Evolutionary conservation across 1,284 basidiomycete species (phyloP), one percentile per base, ranked within the genome.

Genomic region (Trametes versicolor): DNA sequence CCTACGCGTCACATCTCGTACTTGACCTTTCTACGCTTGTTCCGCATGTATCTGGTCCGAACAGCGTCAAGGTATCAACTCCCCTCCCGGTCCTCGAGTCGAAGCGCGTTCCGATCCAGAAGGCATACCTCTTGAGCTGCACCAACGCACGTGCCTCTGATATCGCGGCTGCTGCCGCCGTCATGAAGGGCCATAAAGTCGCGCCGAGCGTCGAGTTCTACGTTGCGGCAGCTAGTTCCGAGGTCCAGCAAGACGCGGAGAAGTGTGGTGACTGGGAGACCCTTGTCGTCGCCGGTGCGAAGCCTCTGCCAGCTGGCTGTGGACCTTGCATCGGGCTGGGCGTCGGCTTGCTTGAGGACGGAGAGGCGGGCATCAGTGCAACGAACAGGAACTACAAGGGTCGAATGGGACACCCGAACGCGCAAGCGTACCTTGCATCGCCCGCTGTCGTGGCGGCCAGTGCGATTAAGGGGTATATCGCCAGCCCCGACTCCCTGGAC

Each of bases 361-460:
- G 97, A 4, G 87, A 99, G 79, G 91, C 92, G 2, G 97, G 97
- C 0, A 99, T 99, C 76, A 97, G 94, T 71, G 97, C 98, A 7
- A 99, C 97, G 15, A 99, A 99, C 80, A 85, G 97, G 76, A 99
- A 99, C 76, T 99, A 99, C 82, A 99, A 99, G 82, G 97, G 97
- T 6, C 85, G 97, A 12, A 99, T 99, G 97, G 97, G 97, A 1
- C 90, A 92, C 72, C 97, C 98, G 0, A 94, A 96, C 56, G 97
- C 97, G 0, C 88, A 93, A 70, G 97, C 97, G 0, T 99, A 99
- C 80, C 88, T 99, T 32, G 96, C 96, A 5, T 96, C 94, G 65
- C 97, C 97, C 0, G 97, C 96, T 2, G 97, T 99, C 5, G 97
- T 99, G 15, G 97, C 98, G 27, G 97, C 98, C 0, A 96, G 94